These are phyloP conservation scores for Hypoxylon sp. DNA, from an alignment of 2,329 filamentous ascomycete species.

Conservation along the genomic window DNA sequence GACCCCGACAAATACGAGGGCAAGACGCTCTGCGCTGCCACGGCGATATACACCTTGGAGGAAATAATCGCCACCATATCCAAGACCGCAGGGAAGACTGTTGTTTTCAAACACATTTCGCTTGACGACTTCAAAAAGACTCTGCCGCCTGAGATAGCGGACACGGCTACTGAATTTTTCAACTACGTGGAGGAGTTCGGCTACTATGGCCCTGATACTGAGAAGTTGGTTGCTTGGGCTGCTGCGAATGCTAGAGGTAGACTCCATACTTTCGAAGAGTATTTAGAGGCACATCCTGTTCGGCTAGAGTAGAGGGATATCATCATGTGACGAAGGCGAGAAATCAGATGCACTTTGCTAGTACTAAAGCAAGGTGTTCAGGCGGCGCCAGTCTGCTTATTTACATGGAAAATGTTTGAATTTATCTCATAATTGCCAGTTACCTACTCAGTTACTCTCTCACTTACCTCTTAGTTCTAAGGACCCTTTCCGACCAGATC, in stretches of 20 bases:
- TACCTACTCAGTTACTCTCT: too few species aligned
- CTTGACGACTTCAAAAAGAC: slow-evolving; percentile 26
- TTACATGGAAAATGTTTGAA: background rate
- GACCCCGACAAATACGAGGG: slow-evolving; percentile 60
- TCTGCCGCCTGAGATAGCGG: slow-evolving; percentile 7
- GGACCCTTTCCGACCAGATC: background rate
- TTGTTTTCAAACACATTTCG: slow-evolving; percentile 40
- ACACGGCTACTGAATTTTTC: slow-evolving; percentile 26
- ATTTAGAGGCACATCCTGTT: slow-evolving; percentile 24
- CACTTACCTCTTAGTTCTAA: background rate
- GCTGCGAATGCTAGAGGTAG: slow-evolving; percentile 27
- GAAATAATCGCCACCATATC: slow-evolving; percentile 58
- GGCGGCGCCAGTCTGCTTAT: background rate
- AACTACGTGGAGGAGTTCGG: slow-evolving; percentile 23
- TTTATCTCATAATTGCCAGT: background rate
- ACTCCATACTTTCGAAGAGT: slow-evolving; percentile 39
- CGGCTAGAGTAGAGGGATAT: slow-evolving; percentile 10
- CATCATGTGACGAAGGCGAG: background rate
- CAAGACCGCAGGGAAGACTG: slow-evolving; percentile 56
- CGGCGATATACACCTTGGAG: slow-evolving; percentile 54
- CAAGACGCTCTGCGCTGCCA: slow-evolving; percentile 60
- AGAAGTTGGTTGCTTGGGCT: slow-evolving; percentile 30
- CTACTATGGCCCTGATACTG: slow-evolving; percentile 29
- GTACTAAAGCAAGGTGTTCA: background rate
- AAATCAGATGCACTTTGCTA: background rate